Evolutionary conservation across 495 filamentous ascomycete genomes (phyloP).

Genomic region (Parathielavia hyrcaniae): DNA sequence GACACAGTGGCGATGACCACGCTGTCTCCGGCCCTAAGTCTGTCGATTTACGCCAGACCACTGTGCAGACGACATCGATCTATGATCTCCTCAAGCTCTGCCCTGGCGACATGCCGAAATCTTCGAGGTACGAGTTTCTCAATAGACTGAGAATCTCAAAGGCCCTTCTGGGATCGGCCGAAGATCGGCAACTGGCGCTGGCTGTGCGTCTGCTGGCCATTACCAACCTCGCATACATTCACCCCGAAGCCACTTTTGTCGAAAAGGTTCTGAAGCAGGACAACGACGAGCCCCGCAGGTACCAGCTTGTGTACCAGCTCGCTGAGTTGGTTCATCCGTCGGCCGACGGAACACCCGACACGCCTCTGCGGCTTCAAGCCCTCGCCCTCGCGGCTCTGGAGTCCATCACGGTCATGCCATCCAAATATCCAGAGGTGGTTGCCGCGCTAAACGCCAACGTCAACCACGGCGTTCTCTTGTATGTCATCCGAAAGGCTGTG

Average conservation of each 20-base stretch:
- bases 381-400: slow-evolving; percentile 75
- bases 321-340: slow-evolving; percentile 78
- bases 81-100: slow-evolving; percentile 62
- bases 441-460: slow-evolving; percentile 85
- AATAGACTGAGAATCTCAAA: slow-evolving; percentile 74
- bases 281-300: slow-evolving; percentile 79
- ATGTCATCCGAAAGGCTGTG: slow-evolving; percentile 82
- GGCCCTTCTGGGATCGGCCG: slow-evolving; percentile 58
- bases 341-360: slow-evolving; percentile 55
- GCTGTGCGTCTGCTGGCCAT: slow-evolving; percentile 78
- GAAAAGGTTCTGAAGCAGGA: slow-evolving; percentile 83
- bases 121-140: slow-evolving; percentile 78
- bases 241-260: slow-evolving; percentile 69
- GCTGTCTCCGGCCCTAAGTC: slow-evolving; percentile 46
- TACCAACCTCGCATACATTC: slow-evolving; percentile 86
- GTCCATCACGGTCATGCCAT: slow-evolving; percentile 69
- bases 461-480: slow-evolving; percentile 93
- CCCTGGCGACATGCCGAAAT: slow-evolving; percentile 60
- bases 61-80: slow-evolving; percentile 53
- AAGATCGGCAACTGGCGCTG: slow-evolving; percentile 67
- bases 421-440: slow-evolving; percentile 71
- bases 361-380: slow-evolving; percentile 74
- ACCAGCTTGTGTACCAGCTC: slow-evolving; percentile 87
- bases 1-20: slow-evolving; percentile 48
- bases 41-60: slow-evolving; percentile 64